Percentiles rank a stretch among this genome's conserved stretches.
phyloP scores from a whole-genome alignment of 2,329 filamentous ascomycete species.

The Fusarium sp. region DNA sequence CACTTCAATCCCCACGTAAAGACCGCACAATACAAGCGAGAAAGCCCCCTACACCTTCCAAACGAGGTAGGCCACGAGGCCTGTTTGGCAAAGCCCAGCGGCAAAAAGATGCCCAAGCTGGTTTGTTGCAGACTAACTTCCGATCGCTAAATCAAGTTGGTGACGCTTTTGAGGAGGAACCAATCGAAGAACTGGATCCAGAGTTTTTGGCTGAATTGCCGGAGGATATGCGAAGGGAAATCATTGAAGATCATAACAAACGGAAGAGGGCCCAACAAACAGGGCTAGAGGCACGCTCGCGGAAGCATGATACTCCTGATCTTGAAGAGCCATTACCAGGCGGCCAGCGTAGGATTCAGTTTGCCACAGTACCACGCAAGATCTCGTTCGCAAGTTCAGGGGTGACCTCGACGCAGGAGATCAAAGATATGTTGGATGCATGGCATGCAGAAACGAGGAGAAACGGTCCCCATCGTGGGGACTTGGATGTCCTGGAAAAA shows the following conservation, averaged over 20 bases:
- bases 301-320: constrained; percentile 44
- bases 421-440: constrained; percentile 78
- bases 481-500: constrained; percentile 78
- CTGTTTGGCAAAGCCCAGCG: constrained; percentile 62
- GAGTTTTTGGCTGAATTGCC: constrained; percentile 87
- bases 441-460: constrained; percentile 81
- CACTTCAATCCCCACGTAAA: constrained; percentile 68
- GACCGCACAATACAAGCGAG: constrained; percentile 64
- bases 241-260: constrained; percentile 76
- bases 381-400: constrained; percentile 60
- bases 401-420: constrained; percentile 64
- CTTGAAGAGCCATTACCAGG: constrained; percentile 46
- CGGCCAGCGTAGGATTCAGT: constrained; percentile 60
- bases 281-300: constrained; percentile 58
- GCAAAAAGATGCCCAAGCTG: constrained; percentile 67
- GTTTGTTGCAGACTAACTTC: constrained; percentile 81
- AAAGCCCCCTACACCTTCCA: constrained; percentile 73
- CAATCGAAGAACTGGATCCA: constrained; percentile 68
- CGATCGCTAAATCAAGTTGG: constrained; percentile 57
- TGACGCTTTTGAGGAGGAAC: constrained; percentile 50
- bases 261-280: constrained; percentile 69
- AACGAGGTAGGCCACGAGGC: constrained; percentile 64
- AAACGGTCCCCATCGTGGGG: constrained; percentile 82
- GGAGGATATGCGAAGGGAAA: constrained; percentile 81
- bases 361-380: constrained; percentile 61